Base-by-base conservation (phyloP, 768 basidiomycete species). In the Boletales sp. region DNA sequence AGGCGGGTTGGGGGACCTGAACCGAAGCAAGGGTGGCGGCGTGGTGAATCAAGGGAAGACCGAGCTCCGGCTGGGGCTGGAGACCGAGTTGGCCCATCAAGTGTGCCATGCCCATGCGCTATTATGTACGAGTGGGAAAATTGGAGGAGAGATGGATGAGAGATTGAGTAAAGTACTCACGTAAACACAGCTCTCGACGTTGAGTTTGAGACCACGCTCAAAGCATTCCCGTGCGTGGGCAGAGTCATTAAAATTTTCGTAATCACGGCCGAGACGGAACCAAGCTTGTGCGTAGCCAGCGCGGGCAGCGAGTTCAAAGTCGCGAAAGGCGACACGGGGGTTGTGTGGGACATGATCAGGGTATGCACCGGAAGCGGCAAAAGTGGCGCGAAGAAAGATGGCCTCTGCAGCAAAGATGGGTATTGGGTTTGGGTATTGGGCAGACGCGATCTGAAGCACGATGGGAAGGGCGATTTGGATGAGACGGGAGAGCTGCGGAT, bases 21-120 rank as follows among this genome's bases (percentile, higher is more conserved):
- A 86, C 71, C 1, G 83, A 84, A 0, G 90, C 80, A 12, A 86
- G 74, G 1, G 79, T 80, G 0, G 94, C 93, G 0, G 95, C 90
- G 30, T 80, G 81, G 42, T 83, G 78, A 15, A 97, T 80, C 38
- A 92, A 75, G 0, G 86, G 79, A 2, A 95, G 65, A 0, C 88
- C 94, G 2, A 66, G 61, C 11, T 76, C 65, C 0, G 79, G 76
- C 44, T 79, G 75, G 4, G 76, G 57, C 2, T 75, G 69, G 11
- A 90, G 72, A 10, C 78, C 78, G 17, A 97, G 83, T 64, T 98
- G 95, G 31, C 91, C 93, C 59, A 94, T 79, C 9, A 97, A 73
- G 62, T 93, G 77, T 0, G 93, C 94, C 86, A 95, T 94, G 1
- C 92, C 94, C 73, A 98, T 78, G 0, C 94, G 85, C 89, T 94